A percentile compares a stretch with the other conserved stretches of the same genome.
phyloP scores from a whole-genome alignment of 2,329 filamentous ascomycete species.

The Curvularia lunata region DNA sequence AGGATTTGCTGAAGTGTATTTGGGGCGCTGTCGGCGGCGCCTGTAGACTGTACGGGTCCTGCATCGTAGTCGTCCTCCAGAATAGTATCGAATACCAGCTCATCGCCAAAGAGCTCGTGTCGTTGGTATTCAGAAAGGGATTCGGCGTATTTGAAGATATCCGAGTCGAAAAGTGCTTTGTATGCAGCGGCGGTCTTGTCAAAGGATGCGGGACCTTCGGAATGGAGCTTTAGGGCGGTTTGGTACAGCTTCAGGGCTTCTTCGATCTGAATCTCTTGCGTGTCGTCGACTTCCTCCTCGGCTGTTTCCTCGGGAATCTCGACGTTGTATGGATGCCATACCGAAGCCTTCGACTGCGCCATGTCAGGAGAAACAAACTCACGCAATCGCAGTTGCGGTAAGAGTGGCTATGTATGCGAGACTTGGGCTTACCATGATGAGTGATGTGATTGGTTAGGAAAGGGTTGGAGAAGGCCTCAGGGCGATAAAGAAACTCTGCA shows the following conservation, averaged over 20 bases:
- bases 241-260: conserved; percentile 96
- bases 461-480: conserved; percentile 10
- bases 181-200: conserved; percentile 82
- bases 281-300: conserved; percentile 92
- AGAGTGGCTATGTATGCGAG: neutral
- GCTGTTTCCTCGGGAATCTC: conserved; percentile 88
- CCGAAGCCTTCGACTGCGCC: conserved; percentile 39
- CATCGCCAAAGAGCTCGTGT: conserved; percentile 61
- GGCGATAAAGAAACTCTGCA: conserved; percentile 9
- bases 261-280: conserved; percentile 95
- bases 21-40: conserved; percentile 73
- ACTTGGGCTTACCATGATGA: conserved; percentile 32
- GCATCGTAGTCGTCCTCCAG: conserved; percentile 49
- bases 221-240: conserved; percentile 85
- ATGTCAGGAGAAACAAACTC: conserved; percentile 12
- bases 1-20: conserved; percentile 87
- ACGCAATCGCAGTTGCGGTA: neutral
- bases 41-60: conserved; percentile 56
- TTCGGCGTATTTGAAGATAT: conserved; percentile 92
- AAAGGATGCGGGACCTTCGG: conserved; percentile 80
- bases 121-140: conserved; percentile 83
- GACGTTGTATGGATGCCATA: conserved; percentile 89
- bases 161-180: conserved; percentile 81
- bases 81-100: conserved; percentile 51
- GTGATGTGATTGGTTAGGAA: conserved; percentile 9